Evolutionary conservation across 2,329 filamentous ascomycete genomes (phyloP), one percentile per base, ranked within the genome.

Genomic region (Sphaerostilbella broomeana): DNA sequence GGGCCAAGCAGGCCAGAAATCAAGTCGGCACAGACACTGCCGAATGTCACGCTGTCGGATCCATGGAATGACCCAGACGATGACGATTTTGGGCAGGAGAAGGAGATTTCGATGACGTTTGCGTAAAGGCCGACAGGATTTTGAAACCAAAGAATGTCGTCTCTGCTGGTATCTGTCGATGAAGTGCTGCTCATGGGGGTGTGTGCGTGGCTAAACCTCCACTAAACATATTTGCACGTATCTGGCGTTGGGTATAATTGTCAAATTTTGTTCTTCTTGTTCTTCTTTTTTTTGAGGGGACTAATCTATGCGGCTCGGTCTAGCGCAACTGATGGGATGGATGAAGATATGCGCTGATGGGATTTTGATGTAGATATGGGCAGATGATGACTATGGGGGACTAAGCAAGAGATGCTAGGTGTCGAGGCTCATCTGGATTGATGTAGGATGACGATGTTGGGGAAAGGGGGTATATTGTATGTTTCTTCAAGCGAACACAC

Each of bases 51-150:
- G 17, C 52, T 75, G 20, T 51, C 66, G 45, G 65, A 90, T 72
- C 74, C 84, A 1, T 90, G 86, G 86, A 79, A 75, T 3, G 82
- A 76, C 36, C 69, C 77, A 7, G 71, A 74, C 31, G 81, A 86
- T 30, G 75, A 81, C 20, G 75, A 84, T 37, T 84, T 84, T 64
- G 80, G 79, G 13, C 73, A 75, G 53, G 83, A 87, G 59, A 77
- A 79, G 56, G 83, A 87, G 60, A 84, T 90, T 47, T 73, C 76
- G 21, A 84, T 90, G 82, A 87, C 82, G 47, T 90, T 90, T 75
- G 85, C 82, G 60, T 86, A 66, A 49, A 22, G n/a, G n/a, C n/a
- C n/a, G n/a, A n/a, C n/a, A n/a, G n/a, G n/a, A n/a, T n/a, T n/a
- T n/a, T n/a, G n/a, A n/a, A n/a, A n/a, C n/a, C n/a, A n/a, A n/a